Conservation (phyloP, 352 stramenopile species). For the Phytophthora sojae region DNA sequence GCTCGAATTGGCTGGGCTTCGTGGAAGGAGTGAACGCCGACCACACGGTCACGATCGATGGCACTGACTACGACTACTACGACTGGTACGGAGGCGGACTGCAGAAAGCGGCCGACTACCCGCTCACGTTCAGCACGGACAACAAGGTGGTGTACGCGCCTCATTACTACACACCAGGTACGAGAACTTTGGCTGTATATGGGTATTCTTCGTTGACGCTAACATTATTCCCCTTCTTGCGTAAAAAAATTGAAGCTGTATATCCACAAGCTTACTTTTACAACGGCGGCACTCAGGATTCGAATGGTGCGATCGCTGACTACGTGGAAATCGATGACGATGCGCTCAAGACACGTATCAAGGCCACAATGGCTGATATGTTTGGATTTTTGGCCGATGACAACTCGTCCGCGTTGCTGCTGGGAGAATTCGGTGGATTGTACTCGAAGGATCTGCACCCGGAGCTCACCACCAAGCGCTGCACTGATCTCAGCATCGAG, state of each 20-base stretch:
- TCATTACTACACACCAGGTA: conserved; percentile 71
- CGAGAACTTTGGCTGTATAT: background rate
- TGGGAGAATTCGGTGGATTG: conserved; percentile 67
- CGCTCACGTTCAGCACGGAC: conserved; percentile 51
- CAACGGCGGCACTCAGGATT: conserved; percentile 43
- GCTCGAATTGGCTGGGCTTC: conserved; percentile 73
- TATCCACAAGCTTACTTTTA: conserved; percentile 73
- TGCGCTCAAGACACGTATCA: conserved; percentile 52
- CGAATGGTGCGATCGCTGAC: conserved; percentile 39
- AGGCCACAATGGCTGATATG: conserved; percentile 72
- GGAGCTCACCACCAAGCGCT: conserved; percentile 54
- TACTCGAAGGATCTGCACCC: conserved; percentile 63
- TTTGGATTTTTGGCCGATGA: conserved; percentile 70
- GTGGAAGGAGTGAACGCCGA: conserved; percentile 69
- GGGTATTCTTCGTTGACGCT: too few species aligned
- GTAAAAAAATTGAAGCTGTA: conserved; percentile 32
- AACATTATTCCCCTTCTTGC: background rate
- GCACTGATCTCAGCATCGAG: conserved; percentile 58
- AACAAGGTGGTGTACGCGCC: conserved; percentile 84
- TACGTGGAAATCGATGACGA: conserved; percentile 66
- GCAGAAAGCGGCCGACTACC: conserved; percentile 45
- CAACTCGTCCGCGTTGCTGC: conserved; percentile 54
- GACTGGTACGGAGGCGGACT: conserved; percentile 75
- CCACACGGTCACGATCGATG: conserved; percentile 56
- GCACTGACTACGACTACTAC: conserved; percentile 59